Evolutionary conservation across 768 basidiomycete genomes (phyloP).

Genomic region (Boletus sp.): DNA sequence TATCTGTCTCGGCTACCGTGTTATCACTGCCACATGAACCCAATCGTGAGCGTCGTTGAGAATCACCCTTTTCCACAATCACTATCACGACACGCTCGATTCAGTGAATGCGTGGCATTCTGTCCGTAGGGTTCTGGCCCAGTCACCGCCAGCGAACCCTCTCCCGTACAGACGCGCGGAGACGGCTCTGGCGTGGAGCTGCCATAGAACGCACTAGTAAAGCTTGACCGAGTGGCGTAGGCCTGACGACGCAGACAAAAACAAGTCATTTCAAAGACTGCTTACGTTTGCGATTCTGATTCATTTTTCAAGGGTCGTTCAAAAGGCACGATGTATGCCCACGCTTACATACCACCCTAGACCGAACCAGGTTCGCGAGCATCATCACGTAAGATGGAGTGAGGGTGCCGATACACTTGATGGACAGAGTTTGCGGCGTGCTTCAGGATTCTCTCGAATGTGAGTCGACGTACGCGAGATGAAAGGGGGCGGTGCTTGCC

Average conservation of each 20-base stretch:
- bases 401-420: not conserved
- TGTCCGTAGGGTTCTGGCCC: not conserved
- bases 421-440: not conserved
- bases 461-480: slow-evolving; percentile 2
- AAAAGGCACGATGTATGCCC: not conserved
- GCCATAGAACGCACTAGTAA: not conserved
- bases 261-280: not conserved
- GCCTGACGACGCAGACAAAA: not conserved
- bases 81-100: not conserved
- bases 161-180: not conserved
- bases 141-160: too few species aligned
- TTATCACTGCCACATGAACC: not conserved
- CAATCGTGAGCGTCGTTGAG: too few species aligned
- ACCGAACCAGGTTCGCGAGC: too few species aligned
- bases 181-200: not conserved
- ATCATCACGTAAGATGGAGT: slow-evolving; percentile 1
- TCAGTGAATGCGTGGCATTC: not conserved
- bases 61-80: too few species aligned
- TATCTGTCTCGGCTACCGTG: not conserved
- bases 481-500: not conserved
- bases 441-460: not conserved
- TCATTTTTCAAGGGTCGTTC: not conserved
- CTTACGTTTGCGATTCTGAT: too few species aligned
- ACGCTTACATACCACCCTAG: not conserved
- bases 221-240: not conserved